Evolutionary conservation across 805 yeast genomes (phyloP).

Genomic region (Zygotorulaspora florentina): DNA sequence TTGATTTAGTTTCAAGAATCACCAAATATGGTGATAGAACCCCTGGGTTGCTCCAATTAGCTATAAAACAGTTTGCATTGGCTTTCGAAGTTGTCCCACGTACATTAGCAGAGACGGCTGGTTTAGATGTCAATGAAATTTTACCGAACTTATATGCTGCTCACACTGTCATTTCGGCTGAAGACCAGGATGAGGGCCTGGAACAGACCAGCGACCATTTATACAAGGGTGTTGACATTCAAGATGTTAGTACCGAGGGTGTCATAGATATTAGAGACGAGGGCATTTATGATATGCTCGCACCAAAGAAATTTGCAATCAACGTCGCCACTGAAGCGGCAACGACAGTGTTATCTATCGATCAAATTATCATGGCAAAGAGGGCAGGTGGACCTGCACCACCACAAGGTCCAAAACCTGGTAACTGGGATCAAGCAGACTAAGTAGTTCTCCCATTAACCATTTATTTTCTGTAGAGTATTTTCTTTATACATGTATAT

Average conservation of each 20-base stretch:
- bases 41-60: constrained; percentile 87
- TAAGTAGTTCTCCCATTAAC: constrained; percentile 28
- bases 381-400: constrained; percentile 96
- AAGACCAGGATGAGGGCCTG: constrained; percentile 9
- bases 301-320: constrained; percentile 81
- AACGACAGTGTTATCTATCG: constrained; percentile 75
- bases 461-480: constrained; percentile 1
- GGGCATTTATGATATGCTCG: constrained; percentile 73
- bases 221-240: constrained; percentile 69
- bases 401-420: constrained; percentile 79
- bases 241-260: constrained; percentile 64
- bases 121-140: constrained; percentile 85
- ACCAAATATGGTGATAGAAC: constrained; percentile 88
- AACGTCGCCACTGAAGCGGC: constrained; percentile 95
- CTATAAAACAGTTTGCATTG: constrained; percentile 88
- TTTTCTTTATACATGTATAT: neutral
- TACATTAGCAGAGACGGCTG: constrained; percentile 90
- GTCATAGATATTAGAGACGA: constrained; percentile 63
- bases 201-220: constrained; percentile 29
- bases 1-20: constrained; percentile 75
- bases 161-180: constrained; percentile 46
- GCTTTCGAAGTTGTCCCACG: constrained; percentile 95
- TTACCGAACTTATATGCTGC: constrained; percentile 85
- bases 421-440: constrained; percentile 95
- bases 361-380: constrained; percentile 98